Conservation (phyloP, 202 grass and related monocot species). For the Hordeum pubiflorum region DNA sequence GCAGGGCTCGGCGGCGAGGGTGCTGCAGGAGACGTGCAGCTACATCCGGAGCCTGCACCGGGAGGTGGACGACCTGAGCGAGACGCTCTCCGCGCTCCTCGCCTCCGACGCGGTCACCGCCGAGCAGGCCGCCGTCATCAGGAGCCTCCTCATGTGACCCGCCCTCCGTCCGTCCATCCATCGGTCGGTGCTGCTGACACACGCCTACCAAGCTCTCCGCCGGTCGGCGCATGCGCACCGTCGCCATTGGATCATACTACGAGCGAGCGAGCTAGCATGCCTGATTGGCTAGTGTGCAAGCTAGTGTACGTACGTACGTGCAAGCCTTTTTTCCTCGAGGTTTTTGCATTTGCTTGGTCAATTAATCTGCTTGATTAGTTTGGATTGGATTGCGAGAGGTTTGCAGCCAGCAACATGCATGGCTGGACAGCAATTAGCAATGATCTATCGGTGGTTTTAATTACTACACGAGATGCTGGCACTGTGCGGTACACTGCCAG, state of each 20-base stretch:
- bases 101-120: constrained; percentile 41
- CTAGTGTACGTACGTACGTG: neutral
- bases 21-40: constrained; percentile 84
- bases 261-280: constrained; percentile 18
- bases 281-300: neutral
- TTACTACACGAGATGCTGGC: constrained; percentile 10
- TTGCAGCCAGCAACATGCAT: neutral
- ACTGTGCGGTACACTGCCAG: constrained; percentile 4
- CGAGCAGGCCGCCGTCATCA: constrained; percentile 66
- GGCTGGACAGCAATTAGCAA: neutral
- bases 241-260: neutral
- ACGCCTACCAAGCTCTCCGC: too few relatives aligned
- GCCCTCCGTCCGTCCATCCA: neutral
- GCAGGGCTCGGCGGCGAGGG: constrained; percentile 55
- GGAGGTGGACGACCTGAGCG: constrained; percentile 76
- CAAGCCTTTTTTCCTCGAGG: neutral
- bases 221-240: neutral
- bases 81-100: constrained; percentile 68
- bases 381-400: constrained; percentile 13
- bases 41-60: constrained; percentile 82
- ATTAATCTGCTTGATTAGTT: constrained; percentile 16
- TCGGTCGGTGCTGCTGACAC: neutral
- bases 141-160: constrained; percentile 73
- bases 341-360: neutral
- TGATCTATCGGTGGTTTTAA: neutral